A percentile compares a stretch with the other conserved stretches of the same genome.
Conservation (phyloP, 352 stramenopile genomes). For the Globisporangium nagaii region DNA sequence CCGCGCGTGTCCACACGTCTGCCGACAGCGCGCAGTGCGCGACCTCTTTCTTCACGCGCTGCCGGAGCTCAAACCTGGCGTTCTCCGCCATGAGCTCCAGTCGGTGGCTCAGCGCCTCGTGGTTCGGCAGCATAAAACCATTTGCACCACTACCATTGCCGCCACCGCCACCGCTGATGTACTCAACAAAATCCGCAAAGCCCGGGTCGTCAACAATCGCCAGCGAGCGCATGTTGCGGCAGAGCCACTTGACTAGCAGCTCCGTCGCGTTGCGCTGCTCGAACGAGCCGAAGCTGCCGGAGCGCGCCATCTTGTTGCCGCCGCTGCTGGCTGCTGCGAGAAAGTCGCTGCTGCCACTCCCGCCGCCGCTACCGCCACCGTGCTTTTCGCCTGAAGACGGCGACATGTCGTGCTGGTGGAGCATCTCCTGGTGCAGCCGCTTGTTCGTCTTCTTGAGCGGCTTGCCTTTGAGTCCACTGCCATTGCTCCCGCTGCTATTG, state of each 20-base stretch:
- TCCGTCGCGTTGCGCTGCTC: constrained; percentile 28
- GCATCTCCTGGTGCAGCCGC: constrained; percentile 2
- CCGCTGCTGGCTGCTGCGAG: neutral
- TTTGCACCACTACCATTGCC: too few species aligned
- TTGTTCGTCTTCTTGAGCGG: constrained; percentile 3
- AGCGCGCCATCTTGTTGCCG: constrained; percentile 8
- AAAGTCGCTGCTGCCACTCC: neutral
- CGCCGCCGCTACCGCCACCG: neutral
- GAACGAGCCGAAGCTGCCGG: constrained; percentile 3
- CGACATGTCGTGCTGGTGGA: neutral
- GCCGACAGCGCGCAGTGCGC: constrained; percentile 18
- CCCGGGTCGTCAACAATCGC: constrained; percentile 25
- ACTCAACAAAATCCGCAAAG: constrained; percentile 23
- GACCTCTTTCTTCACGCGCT: constrained; percentile 30
- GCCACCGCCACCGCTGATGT: constrained; percentile 14
- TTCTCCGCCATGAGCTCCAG: constrained; percentile 31
- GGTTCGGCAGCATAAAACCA: constrained; percentile 17
- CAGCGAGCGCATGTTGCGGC: constrained; percentile 25
- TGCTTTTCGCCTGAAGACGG: neutral
- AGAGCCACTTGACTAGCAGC: constrained; percentile 34
- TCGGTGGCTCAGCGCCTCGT: constrained; percentile 23
- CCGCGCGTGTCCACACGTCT: constrained; percentile 14
- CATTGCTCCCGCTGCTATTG: neutral
- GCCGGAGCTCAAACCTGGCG: constrained; percentile 27
- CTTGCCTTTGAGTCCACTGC: neutral